Evolutionary conservation across 805 yeast species (phyloP).

Genomic region (Blastobotrys terrestris): DNA sequence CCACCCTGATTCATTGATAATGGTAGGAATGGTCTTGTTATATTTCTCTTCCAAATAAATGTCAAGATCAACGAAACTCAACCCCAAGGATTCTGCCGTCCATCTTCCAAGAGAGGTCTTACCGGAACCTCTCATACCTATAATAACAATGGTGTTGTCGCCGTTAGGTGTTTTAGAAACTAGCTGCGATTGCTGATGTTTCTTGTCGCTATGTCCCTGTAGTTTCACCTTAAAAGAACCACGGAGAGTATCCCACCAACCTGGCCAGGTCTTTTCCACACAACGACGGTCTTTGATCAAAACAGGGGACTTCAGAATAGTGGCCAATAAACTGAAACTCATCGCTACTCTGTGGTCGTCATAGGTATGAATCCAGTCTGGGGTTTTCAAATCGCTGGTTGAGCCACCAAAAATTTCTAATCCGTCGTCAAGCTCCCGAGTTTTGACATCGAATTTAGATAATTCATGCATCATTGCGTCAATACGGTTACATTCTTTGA

Average conservation of each 20-base stretch:
- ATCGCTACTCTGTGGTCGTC: constrained; percentile 98
- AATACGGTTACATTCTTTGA: constrained; percentile 94
- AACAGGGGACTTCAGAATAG: constrained; percentile 56
- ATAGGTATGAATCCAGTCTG: constrained; percentile 60
- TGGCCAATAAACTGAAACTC: constrained; percentile 88
- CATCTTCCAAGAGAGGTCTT: constrained; percentile 80
- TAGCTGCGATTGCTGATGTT: neutral
- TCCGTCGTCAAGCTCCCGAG: constrained; percentile 87
- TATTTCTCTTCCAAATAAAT: constrained; percentile 52
- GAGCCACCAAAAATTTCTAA: constrained; percentile 74
- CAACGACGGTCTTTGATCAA: constrained; percentile 80
- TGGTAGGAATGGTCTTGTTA: constrained; percentile 33
- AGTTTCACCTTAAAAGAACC: constrained; percentile 56
- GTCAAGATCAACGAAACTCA: constrained; percentile 68
- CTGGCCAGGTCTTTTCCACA: constrained; percentile 99
- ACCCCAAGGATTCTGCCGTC: constrained; percentile 62
- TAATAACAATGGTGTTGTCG: constrained; percentile 59
- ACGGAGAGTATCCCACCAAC: constrained; percentile 96
- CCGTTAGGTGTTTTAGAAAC: constrained; percentile 44
- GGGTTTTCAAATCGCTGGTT: constrained; percentile 40
- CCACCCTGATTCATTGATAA: constrained; percentile 75
- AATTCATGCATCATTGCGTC: constrained; percentile 88
- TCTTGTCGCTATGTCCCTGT: constrained; percentile 44
- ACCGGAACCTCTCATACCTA: constrained; percentile 99
- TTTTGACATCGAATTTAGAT: constrained; percentile 82